These are phyloP conservation scores for Aspergillus candidus DNA, from an alignment of 2,329 filamentous ascomycete species.

Conservation along the genomic window DNA sequence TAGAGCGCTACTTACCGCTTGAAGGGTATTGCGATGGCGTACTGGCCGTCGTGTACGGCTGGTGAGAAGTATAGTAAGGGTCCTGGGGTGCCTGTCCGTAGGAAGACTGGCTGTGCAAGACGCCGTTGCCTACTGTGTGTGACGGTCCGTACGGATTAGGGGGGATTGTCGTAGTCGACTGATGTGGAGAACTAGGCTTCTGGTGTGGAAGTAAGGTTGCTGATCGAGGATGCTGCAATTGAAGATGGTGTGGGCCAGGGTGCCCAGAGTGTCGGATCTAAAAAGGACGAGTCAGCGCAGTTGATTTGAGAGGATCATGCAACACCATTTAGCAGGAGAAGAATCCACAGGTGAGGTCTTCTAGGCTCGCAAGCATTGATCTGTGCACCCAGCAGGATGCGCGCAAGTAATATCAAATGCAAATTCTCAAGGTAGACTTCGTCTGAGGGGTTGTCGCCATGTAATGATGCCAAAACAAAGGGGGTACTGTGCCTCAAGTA, in stretches of 20 bases:
- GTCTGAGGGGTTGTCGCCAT: no score
- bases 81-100: slow-evolving; percentile 67
- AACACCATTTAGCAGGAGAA: no score
- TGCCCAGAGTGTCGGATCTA: slow-evolving; percentile 31
- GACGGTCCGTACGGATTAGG: slow-evolving; percentile 25
- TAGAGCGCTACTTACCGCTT: slow-evolving; percentile 59
- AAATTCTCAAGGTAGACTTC: no score
- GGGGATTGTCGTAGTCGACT: slow-evolving; percentile 40
- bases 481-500: no score
- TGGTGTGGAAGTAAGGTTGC: slow-evolving; percentile 22
- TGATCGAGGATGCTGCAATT: slow-evolving; percentile 27
- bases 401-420: no score
- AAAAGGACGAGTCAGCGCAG: slow-evolving; percentile 7
- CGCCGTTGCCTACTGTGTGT: slow-evolving; percentile 33
- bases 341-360: no score
- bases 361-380: no score
- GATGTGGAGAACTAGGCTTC: slow-evolving; percentile 57
- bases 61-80: slow-evolving; percentile 69
- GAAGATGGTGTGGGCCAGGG: slow-evolving; percentile 25
- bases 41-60: slow-evolving; percentile 77
- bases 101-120: slow-evolving; percentile 48
- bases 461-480: no score
- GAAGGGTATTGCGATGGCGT: slow-evolving; percentile 78
- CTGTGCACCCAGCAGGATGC: no score
- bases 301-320: no score